phyloP scores from a whole-genome alignment of 257 asterid species.

The Plantago major region DNA sequence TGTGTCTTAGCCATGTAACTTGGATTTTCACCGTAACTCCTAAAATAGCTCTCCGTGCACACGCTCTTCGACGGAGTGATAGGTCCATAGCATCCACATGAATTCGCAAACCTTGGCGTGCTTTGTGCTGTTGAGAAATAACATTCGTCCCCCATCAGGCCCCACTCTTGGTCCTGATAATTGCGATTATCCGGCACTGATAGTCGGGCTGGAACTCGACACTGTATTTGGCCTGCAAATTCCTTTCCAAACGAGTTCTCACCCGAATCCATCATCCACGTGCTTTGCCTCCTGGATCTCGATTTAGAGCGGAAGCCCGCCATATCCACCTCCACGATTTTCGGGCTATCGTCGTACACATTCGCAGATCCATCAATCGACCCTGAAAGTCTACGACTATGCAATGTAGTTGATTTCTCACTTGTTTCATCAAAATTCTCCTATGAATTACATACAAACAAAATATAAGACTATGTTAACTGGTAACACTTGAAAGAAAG shows the following conservation, averaged over 20 bases:
- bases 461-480: background rate
- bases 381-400: slow-evolving; percentile 46
- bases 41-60: slow-evolving; percentile 33
- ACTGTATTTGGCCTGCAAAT: slow-evolving; percentile 21
- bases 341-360: slow-evolving; percentile 55
- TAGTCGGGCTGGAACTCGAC: slow-evolving; percentile 25
- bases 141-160: slow-evolving; percentile 31
- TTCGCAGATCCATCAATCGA: slow-evolving; percentile 36
- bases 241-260: slow-evolving; percentile 30
- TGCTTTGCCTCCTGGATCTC: slow-evolving; percentile 47
- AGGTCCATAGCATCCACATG: slow-evolving; percentile 28
- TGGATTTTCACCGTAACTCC: slow-evolving; percentile 30
- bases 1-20: slow-evolving; percentile 80
- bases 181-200: slow-evolving; percentile 25
- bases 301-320: slow-evolving; percentile 49
- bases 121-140: slow-evolving; percentile 52
- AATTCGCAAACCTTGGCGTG: slow-evolving; percentile 54
- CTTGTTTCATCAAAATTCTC: slow-evolving; percentile 36
- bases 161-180: slow-evolving; percentile 33
- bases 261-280: slow-evolving; percentile 33
- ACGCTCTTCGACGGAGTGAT: slow-evolving; percentile 45
- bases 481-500: background rate
- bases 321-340: slow-evolving; percentile 71
- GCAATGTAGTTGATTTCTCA: slow-evolving; percentile 27
- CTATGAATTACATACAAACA: slow-evolving; percentile 15